These are phyloP conservation scores for Citrus cavaleriei DNA, from an alignment of 345 rosid species.

Conservation along the genomic window DNA sequence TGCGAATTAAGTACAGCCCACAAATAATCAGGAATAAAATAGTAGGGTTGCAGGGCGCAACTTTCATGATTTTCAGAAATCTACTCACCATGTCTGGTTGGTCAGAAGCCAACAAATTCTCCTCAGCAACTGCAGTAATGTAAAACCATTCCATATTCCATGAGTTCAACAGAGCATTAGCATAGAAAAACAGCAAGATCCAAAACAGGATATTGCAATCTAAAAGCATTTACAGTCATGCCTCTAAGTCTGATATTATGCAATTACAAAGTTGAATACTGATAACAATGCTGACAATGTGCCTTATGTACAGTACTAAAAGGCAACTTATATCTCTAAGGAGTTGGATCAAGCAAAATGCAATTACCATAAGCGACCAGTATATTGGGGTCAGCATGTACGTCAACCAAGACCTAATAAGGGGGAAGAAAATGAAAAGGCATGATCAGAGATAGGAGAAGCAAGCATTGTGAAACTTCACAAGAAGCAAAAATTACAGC, in stretches of 20 bases:
- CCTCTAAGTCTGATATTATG: not conserved
- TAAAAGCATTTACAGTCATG: not conserved
- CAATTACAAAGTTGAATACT: not conserved
- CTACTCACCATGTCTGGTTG: slow-evolving; percentile 59
- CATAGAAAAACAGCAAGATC: not conserved
- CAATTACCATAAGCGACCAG: slow-evolving; percentile 81
- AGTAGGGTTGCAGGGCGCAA: not conserved
- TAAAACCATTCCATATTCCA: not conserved
- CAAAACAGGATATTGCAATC: not conserved
- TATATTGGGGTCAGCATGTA: slow-evolving; percentile 62
- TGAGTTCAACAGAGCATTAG: slow-evolving; percentile 1
- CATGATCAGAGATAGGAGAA: not conserved
- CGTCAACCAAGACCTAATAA: slow-evolving; percentile 79
- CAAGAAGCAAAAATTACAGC: not conserved
- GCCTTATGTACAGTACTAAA: not conserved
- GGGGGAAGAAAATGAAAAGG: not conserved
- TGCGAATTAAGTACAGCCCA: slow-evolving; percentile 28
- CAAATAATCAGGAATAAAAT: not conserved
- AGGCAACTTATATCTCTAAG: not conserved
- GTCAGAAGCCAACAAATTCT: slow-evolving; percentile 61
- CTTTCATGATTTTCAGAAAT: slow-evolving; percentile 5
- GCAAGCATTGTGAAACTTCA: not conserved
- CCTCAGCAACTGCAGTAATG: slow-evolving; percentile 80
- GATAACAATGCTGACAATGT: not conserved
- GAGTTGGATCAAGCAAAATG: not conserved